Base-by-base conservation (phyloP, 305 asterid genomes). In the Solanum aculeatissimum region DNA sequence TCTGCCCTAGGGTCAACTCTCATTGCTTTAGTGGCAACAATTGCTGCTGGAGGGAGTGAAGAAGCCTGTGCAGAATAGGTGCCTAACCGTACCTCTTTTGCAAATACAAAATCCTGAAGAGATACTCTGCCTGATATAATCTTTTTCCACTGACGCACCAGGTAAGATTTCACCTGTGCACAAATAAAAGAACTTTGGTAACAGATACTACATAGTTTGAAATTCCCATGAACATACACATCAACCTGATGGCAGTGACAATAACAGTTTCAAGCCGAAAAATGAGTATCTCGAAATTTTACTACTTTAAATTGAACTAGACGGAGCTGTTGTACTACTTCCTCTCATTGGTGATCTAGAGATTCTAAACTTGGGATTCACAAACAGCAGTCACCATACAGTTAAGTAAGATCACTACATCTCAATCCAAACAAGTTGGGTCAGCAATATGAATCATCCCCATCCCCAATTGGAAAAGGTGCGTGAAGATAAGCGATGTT, bases 31-130 rank as follows among this genome's bases (percentile, higher is more conserved):
- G 97, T 90, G 88, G 98, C 99, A 27, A 97, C 98, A 86, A 97
- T 94, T 83, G 99, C 99, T 68, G 98, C 97, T 16, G 99, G 98
- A 84, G 99, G 99, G 47, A 95, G 95, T 80, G 98, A 91, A 85
- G 85, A 88, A 81, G 90, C 80, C 25, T 92, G 94, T 81, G 91
- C 90, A 84, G 94, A 90, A 86, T 97, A 97, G 84, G 98, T 94
- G 60, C 99, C 99, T 85, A 97, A 87, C 19, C 99, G 97, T 78
- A 97, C 99, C 91, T 97, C 99, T 93, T 97, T 97, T 3, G 99
- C 98, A 80, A 97, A 97, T 87, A 97, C 87, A 89, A 95, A 95
- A 93, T 97, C 99, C 91, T 94, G 94, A 81, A 95, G 92, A 68
- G 98, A 92, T 74, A 94, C 86, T 90, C 98, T 91, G 84, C 98